A percentile compares a stretch with the other conserved stretches of the same genome.
These are phyloP conservation scores for Canavalia ensiformis DNA, from an alignment of 306 rosid genomes.

Conservation along the genomic window DNA sequence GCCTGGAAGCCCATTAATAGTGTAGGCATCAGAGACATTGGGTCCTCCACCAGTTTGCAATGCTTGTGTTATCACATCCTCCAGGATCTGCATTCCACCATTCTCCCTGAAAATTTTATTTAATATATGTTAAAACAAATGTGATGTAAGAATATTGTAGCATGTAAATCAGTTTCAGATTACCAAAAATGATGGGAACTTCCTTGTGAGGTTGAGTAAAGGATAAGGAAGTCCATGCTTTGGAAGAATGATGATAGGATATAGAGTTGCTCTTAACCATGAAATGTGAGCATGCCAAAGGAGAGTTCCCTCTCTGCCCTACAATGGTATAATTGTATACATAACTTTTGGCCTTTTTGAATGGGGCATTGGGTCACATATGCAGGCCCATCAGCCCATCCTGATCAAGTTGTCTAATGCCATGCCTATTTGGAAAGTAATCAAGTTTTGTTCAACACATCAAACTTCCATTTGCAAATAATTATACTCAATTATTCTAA, in stretches of 20 bases:
- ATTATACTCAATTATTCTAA: not conserved
- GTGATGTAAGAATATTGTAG: too few species aligned
- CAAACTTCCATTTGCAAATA: constrained; percentile 1
- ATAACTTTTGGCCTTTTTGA: constrained; percentile 67
- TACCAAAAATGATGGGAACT: constrained; percentile 55
- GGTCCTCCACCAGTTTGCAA: constrained; percentile 77
- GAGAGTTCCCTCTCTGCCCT: constrained; percentile 77
- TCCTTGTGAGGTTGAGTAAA: constrained; percentile 52
- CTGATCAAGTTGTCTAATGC: constrained; percentile 64
- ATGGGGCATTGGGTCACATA: constrained; percentile 76
- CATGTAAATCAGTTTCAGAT: not conserved
- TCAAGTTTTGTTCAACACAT: constrained; percentile 11
- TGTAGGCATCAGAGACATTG: constrained; percentile 85
- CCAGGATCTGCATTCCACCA: constrained; percentile 84
- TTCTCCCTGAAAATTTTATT: constrained; percentile 67
- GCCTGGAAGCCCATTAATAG: constrained; percentile 80
- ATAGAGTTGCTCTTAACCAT: constrained; percentile 68
- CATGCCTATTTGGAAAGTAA: constrained; percentile 59
- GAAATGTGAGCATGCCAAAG: constrained; percentile 75
- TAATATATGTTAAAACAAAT: not conserved
- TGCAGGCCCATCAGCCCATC: constrained; percentile 82
- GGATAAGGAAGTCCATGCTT: constrained; percentile 59
- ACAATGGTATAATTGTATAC: constrained; percentile 67
- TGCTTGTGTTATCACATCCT: constrained; percentile 73
- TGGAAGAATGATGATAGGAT: constrained; percentile 64